Base-by-base conservation (phyloP, 306 rosid genomes). In the Dalbergia oliveri region DNA sequence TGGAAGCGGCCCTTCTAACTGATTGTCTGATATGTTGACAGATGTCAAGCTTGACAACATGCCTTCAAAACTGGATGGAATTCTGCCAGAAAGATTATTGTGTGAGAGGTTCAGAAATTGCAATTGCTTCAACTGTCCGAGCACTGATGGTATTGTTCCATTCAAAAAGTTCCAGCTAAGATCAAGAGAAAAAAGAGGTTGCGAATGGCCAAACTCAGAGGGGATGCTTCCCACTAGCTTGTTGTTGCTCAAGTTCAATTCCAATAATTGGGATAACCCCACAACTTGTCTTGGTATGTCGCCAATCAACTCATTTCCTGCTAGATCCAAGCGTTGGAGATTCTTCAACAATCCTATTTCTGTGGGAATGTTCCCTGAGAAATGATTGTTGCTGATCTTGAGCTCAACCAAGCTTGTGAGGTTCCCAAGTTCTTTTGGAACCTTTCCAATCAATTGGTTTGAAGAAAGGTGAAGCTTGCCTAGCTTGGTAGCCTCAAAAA, bases 31-130 rank as follows among this genome's bases (percentile, higher is more conserved):
- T 47, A 85, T 69, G 69, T 79, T 77, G 18, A 86, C 61, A 13
- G 1, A n/a, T 16, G 50, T 75, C 82, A 86, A 83, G 66, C 87
- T 75, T 60, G 59, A 12, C 80, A 86, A 12, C 80, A 86, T 19
- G n/a, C 61, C 61, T 21, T 8, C 26, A 58, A 87, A 84, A 50
- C 13, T 19, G 4, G 80, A 19, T 8, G 90, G 90, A n/a, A 84
- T 78, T 0, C 41, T 65, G 33, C 87, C 83, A 13, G 71, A 69
- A 15, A 87, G 77, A 37, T 23, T 37, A 14, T 87, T 87, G 60
- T 56, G 75, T 2, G 90, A 83, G 16, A 88, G 80, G 68, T 88
- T 77, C 70, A 88, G 66, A 6, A 0, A 6, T 39, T 50, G 35
- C 53, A 88, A 66, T 9, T 15, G 23, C 18, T 26, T 31, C 58